Percentiles rank a stretch among this genome's conserved stretches.
Evolutionary conservation across 2,329 filamentous ascomycete genomes (phyloP).

Genomic region (Lasiodiplodia gonubiensis): DNA sequence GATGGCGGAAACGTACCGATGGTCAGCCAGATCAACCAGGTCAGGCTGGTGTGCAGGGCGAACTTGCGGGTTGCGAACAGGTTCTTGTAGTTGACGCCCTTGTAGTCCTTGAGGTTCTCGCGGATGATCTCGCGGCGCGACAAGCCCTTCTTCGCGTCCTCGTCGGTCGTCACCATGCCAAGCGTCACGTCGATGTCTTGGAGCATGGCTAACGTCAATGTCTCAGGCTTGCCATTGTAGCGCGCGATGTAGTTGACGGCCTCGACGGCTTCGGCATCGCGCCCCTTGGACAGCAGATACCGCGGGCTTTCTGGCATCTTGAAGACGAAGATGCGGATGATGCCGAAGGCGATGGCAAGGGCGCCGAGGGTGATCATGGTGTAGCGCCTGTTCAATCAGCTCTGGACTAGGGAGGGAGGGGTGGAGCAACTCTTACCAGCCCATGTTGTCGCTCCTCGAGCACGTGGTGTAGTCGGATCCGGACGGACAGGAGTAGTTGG

Average conservation of each 20-base stretch:
- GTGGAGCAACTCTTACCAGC: conserved; percentile 43
- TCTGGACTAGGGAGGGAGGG: too few relatives aligned
- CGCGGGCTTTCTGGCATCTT: conserved; percentile 57
- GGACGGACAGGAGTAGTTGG: conserved; percentile 50
- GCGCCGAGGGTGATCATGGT: conserved; percentile 45
- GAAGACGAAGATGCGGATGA: conserved; percentile 56
- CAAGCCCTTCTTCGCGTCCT: conserved; percentile 29
- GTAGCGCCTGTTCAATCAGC: conserved; percentile 25
- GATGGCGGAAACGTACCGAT: conserved; percentile 38
- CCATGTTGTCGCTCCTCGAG: conserved; percentile 53
- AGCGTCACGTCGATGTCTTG: conserved; percentile 38
- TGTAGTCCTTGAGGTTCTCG: conserved; percentile 40
- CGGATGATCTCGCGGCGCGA: conserved; percentile 37
- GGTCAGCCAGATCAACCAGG: conserved; percentile 53
- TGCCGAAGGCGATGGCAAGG: conserved; percentile 52
- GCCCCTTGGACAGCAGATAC: conserved; percentile 52
- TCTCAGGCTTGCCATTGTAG: conserved; percentile 37
- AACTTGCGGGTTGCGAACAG: conserved; percentile 39
- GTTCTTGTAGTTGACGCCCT: conserved; percentile 36
- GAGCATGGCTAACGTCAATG: conserved; percentile 41
- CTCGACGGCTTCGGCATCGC: conserved; percentile 55
- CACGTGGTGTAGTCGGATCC: conserved; percentile 42
- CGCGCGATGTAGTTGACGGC: conserved; percentile 55
- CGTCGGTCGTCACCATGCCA: background rate
- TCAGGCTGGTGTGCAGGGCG: conserved; percentile 42